These are phyloP conservation scores for Didymella pinodella DNA, from an alignment of 2,329 filamentous ascomycete species.

Conservation along the genomic window DNA sequence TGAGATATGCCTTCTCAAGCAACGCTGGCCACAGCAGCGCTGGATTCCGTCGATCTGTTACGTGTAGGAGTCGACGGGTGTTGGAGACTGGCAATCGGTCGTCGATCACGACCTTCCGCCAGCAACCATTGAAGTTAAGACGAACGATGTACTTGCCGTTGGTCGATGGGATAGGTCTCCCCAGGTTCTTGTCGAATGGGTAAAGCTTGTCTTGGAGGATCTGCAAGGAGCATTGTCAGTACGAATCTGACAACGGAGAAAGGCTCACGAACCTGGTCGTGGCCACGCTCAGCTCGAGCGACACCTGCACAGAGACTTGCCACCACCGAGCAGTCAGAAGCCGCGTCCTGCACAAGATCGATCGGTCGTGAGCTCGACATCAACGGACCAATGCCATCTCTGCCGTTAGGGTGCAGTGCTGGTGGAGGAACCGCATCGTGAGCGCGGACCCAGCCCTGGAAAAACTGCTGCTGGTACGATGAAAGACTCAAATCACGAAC, in stretches of 20 bases:
- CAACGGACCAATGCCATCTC: constrained; percentile 52
- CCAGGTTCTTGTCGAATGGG: constrained; percentile 70
- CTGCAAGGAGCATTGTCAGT: constrained; percentile 53
- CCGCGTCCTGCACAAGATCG: constrained; percentile 93
- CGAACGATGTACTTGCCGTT: constrained; percentile 91
- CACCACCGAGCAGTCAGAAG: constrained; percentile 96
- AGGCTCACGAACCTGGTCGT: constrained; percentile 65
- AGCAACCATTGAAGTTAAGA: constrained; percentile 96
- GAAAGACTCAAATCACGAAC: constrained; percentile 75
- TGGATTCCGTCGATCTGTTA: constrained; percentile 84
- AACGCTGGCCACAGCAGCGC: constrained; percentile 89
- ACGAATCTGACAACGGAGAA: background rate
- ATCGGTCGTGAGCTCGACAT: constrained; percentile 68
- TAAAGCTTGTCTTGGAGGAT: constrained; percentile 76
- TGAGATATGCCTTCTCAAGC: constrained; percentile 94
- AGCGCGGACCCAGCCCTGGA: constrained; percentile 84
- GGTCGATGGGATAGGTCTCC: constrained; percentile 68
- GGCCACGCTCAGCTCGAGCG: constrained; percentile 72
- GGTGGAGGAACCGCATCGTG: constrained; percentile 67
- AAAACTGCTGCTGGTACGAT: constrained; percentile 73
- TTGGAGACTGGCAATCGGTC: constrained; percentile 83
- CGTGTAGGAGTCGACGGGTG: constrained; percentile 79
- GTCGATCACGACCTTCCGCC: constrained; percentile 85
- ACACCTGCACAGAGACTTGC: constrained; percentile 88
- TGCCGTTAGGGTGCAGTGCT: constrained; percentile 45